phyloP scores from a whole-genome alignment of 1,284 basidiomycete genomes.

The Schizopora paradoxa region DNA sequence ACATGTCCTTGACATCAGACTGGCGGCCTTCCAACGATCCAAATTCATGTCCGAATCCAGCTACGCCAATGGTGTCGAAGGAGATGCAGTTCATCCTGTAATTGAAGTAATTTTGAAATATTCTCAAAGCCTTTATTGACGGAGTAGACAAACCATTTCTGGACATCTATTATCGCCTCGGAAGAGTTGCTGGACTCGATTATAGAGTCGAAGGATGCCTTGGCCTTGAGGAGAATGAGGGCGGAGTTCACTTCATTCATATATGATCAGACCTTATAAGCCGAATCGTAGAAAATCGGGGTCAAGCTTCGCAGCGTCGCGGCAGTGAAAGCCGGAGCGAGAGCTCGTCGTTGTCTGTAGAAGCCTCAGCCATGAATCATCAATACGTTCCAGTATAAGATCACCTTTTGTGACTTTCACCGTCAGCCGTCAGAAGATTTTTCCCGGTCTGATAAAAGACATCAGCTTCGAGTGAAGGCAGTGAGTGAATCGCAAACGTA shows the following conservation, averaged over 20 bases:
- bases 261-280: slow-evolving; percentile 38
- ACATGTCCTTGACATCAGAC: slow-evolving; percentile 7
- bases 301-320: slow-evolving; percentile 34
- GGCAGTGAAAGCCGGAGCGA: slow-evolving; percentile 38
- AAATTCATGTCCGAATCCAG: slow-evolving; percentile 16
- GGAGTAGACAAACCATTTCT: slow-evolving; percentile 1
- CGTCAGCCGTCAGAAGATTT: slow-evolving; percentile 46
- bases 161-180: slow-evolving; percentile 6
- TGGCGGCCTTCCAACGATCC: slow-evolving; percentile 10
- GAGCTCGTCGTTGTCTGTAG: slow-evolving; percentile 36
- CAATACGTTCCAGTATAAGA: neutral
- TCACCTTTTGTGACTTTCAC: slow-evolving; percentile 41
- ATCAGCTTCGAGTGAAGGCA: neutral
- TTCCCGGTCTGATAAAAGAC: slow-evolving; percentile 38
- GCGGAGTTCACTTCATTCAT: neutral
- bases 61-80: slow-evolving; percentile 16
- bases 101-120: neutral
- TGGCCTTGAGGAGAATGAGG: neutral
- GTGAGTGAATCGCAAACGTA: slow-evolving; percentile 23
- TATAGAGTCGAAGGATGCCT: slow-evolving; percentile 1
- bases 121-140: neutral
- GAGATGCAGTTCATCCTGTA: neutral
- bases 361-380: neutral
- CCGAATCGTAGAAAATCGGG: slow-evolving; percentile 38
- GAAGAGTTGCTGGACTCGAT: neutral